phyloP scores from a whole-genome alignment of 139 green algal genomes.

The Zygnema circumcarinatum region DNA sequence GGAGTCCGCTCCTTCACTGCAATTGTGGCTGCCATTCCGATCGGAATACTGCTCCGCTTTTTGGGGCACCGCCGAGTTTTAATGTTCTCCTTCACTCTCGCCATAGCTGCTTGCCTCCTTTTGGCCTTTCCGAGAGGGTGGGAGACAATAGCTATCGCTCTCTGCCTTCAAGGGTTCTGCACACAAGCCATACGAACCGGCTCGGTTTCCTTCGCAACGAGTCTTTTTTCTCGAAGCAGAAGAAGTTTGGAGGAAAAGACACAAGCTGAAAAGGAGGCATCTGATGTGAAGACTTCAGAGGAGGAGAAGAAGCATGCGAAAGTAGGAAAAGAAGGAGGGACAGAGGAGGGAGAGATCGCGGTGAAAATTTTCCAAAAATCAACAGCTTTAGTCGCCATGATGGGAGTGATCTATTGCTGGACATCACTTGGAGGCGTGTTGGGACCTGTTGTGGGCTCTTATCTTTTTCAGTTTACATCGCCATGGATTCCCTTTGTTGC shows the following conservation, averaged over 20 bases:
- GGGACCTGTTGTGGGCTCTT: neutral
- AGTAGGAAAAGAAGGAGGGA: neutral
- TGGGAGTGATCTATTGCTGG: neutral
- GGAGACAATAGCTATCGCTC: neutral
- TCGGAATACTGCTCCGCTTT: neutral
- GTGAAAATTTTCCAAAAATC: neutral
- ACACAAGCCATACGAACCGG: neutral
- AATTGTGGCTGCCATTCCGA: neutral
- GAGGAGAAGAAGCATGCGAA: neutral
- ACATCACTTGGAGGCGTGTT: neutral
- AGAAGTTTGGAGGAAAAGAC: neutral
- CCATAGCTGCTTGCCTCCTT: neutral
- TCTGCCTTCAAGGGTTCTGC: neutral
- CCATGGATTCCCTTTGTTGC: neutral
- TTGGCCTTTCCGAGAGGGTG: neutral
- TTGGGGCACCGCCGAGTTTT: neutral
- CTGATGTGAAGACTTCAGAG: neutral
- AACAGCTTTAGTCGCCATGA: neutral
- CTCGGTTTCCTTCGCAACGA: neutral
- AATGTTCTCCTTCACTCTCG: neutral
- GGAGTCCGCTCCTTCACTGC: neutral
- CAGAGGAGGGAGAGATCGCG: neutral
- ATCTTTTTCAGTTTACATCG: neutral
- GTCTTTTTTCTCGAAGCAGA: neutral
- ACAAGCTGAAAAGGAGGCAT: neutral